Percentiles rank a stretch among this genome's conserved stretches.
These are phyloP conservation scores for Silene coronaria DNA, from an alignment of 179 eudicot species.

Conservation along the genomic window DNA sequence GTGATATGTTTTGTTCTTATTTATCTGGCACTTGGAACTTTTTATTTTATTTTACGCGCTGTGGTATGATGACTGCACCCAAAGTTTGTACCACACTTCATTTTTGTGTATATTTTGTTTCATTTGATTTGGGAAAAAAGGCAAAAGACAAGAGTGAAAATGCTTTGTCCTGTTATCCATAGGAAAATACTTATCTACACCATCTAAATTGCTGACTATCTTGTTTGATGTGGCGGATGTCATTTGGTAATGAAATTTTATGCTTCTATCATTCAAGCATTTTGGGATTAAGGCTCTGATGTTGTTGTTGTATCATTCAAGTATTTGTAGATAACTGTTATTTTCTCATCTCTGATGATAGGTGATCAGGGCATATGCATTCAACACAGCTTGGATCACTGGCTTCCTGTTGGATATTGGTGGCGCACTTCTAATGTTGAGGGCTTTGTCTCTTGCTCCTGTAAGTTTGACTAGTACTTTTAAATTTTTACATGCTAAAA, in stretches of 20 bases:
- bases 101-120: no score
- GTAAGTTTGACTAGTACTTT: conserved; percentile 44
- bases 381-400: conserved; percentile 67
- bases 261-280: background rate
- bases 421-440: conserved; percentile 88
- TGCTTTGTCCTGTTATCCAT: background rate
- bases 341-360: conserved; percentile 26
- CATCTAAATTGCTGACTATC: background rate
- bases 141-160: no score
- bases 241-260: background rate
- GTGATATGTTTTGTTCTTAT: no score
- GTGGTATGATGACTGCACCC: no score
- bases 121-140: no score
- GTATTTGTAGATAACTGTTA: background rate
- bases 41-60: no score
- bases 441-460: conserved; percentile 94
- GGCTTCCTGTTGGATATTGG: conserved; percentile 89
- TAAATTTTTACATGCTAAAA: background rate
- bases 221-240: conserved; percentile 9
- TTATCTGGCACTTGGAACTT: no score
- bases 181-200: background rate
- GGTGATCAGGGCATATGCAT: conserved; percentile 89
- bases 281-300: no score
- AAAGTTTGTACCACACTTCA: background rate
- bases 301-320: background rate